These are phyloP conservation scores for Xylaria sp. DNA, from an alignment of 2,329 filamentous ascomycete species.

Conservation along the genomic window DNA sequence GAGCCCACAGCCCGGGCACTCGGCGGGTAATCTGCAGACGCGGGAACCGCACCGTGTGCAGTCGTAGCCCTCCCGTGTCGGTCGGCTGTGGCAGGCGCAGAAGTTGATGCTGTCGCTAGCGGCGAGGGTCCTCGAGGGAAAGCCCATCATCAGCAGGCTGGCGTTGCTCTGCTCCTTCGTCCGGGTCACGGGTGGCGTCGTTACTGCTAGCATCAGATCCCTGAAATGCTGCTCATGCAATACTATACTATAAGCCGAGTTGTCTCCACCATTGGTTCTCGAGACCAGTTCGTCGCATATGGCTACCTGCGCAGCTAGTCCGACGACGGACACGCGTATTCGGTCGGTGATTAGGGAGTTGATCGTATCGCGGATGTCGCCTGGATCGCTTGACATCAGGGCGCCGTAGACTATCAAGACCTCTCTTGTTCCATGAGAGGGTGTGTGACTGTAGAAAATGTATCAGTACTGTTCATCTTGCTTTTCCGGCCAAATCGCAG, in stretches of 20 bases:
- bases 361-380: conserved; percentile 93
- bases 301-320: conserved; percentile 86
- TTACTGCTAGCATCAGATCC: conserved; percentile 85
- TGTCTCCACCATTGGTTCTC: conserved; percentile 83
- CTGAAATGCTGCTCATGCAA: conserved; percentile 86
- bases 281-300: conserved; percentile 88
- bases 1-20: conserved; percentile 88
- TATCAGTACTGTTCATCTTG: conserved; percentile 7
- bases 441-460: conserved; percentile 68
- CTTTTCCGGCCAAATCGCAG: conserved; percentile 1
- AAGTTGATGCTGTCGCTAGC: conserved; percentile 67
- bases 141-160: conserved; percentile 94
- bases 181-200: conserved; percentile 84
- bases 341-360: conserved; percentile 75
- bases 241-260: conserved; percentile 77
- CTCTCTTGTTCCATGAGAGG: conserved; percentile 90
- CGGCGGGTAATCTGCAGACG: conserved; percentile 86
- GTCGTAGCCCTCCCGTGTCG: conserved; percentile 81
- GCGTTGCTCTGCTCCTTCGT: conserved; percentile 60
- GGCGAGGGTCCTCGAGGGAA: conserved; percentile 83
- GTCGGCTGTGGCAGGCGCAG: conserved; percentile 88
- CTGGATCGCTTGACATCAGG: conserved; percentile 85
- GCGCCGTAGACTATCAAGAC: conserved; percentile 91
- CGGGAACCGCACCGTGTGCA: conserved; percentile 88
- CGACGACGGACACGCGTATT: conserved; percentile 86